Percentiles rank a stretch among this genome's conserved stretches.
Conservation (phyloP, 139 green algal genomes). For the Volvox reticuliferus region DNA sequence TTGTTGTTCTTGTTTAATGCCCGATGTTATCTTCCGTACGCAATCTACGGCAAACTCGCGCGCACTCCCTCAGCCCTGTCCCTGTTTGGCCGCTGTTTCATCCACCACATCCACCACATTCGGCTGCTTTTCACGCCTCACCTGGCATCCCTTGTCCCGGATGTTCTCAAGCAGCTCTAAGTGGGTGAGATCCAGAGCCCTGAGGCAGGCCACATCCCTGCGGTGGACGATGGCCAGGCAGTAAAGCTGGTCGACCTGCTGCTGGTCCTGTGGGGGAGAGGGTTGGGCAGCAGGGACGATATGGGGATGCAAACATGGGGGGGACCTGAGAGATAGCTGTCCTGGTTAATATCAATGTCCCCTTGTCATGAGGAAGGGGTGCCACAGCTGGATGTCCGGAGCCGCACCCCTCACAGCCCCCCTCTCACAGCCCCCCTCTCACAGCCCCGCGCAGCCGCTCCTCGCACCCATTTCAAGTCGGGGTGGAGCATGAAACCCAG, state of each 20-base stretch:
- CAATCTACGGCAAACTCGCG: no score
- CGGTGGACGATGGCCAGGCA: slow-evolving; percentile 66
- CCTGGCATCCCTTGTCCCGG: slow-evolving; percentile 44
- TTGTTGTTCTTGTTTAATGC: no score
- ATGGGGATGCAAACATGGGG: not conserved
- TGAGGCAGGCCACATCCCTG: slow-evolving; percentile 60
- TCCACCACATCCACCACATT: no score
- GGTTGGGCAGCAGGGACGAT: not conserved
- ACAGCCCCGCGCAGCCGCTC: no score
- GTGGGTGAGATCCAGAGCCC: slow-evolving; percentile 56
- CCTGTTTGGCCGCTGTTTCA: no score
- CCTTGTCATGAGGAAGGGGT: no score
- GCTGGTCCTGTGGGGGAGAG: slow-evolving; percentile 44
- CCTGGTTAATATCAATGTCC: no score
- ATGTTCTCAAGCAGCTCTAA: slow-evolving; percentile 73
- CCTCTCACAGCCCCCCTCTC: no score
- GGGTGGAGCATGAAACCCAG: slow-evolving; percentile 75
- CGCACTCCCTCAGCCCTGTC: no score
- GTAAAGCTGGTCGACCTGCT: slow-evolving; percentile 65
- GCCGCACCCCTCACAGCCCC: no score
- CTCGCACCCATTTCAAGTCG: slow-evolving; percentile 73
- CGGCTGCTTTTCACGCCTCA: not conserved
- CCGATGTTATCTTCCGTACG: no score
- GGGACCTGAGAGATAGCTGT: not conserved
- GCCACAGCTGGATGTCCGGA: no score